Conservation (phyloP, 2,329 filamentous ascomycete species). For the Fusarium sarcochroum region DNA sequence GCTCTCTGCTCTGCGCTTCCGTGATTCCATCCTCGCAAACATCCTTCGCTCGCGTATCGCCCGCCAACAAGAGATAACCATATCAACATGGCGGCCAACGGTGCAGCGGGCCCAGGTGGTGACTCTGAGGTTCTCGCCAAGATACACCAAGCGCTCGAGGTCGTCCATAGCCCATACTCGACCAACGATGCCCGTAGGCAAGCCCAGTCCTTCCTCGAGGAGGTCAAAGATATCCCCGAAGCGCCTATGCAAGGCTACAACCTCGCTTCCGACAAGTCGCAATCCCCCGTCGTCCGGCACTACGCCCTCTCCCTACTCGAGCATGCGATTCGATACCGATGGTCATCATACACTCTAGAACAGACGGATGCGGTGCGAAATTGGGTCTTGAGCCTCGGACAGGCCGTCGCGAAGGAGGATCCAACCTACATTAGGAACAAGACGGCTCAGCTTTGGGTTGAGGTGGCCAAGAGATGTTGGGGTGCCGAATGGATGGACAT, state of each 20-base stretch:
- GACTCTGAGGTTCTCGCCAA: conserved; percentile 68
- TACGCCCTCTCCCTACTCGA: conserved; percentile 95
- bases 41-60: conserved; percentile 24
- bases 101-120: conserved; percentile 55
- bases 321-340: conserved; percentile 88
- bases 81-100: conserved; percentile 55
- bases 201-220: conserved; percentile 88
- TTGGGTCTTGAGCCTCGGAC: conserved; percentile 85
- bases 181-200: conserved; percentile 85
- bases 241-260: conserved; percentile 89
- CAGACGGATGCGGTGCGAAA: conserved; percentile 78
- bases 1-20: conserved; percentile 30
- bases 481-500: conserved; percentile 94
- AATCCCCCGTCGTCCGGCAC: conserved; percentile 88
- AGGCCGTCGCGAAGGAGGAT: conserved; percentile 78
- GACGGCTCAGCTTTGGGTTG: conserved; percentile 93
- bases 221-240: conserved; percentile 82
- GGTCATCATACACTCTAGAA: conserved; percentile 78
- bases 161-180: conserved; percentile 87
- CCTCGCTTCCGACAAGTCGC: conserved; percentile 80
- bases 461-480: conserved; percentile 94
- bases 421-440: conserved; percentile 92
- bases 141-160: conserved; percentile 87
- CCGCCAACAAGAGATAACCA: conserved; percentile 32
- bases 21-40: conserved; percentile 27